Evolutionary conservation across 2,329 filamentous ascomycete species (phyloP).

Genomic region (Penicillium sp.): DNA sequence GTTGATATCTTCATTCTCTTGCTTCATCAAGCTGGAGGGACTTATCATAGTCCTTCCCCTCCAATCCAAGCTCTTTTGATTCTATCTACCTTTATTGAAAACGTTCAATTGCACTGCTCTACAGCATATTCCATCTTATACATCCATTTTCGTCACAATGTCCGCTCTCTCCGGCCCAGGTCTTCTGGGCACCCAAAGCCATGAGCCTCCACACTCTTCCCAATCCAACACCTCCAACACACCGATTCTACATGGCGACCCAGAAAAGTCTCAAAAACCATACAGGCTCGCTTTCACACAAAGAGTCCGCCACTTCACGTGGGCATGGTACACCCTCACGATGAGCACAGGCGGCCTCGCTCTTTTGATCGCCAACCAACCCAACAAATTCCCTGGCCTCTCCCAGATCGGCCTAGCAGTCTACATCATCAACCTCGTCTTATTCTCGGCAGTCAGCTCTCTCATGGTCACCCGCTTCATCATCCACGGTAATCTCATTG

Average conservation of each 20-base stretch:
- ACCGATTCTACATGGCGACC: conserved; percentile 28
- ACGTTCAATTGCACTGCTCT: neutral
- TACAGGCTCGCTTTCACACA: conserved; percentile 26
- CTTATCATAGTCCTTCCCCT: neutral
- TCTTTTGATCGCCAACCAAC: conserved; percentile 63
- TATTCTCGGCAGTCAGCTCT: conserved; percentile 62
- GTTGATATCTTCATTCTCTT: neutral
- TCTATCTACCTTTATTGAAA: neutral
- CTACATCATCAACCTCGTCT: conserved; percentile 68
- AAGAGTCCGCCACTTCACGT: conserved; percentile 60
- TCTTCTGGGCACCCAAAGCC: conserved; percentile 21
- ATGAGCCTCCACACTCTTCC: conserved; percentile 27
- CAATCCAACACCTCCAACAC: conserved; percentile 22
- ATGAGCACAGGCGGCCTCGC: conserved; percentile 76
- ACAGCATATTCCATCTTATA: neutral
- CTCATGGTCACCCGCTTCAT: conserved; percentile 65
- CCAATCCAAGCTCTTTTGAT: neutral
- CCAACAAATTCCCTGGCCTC: conserved; percentile 67
- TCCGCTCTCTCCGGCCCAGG: conserved; percentile 21
- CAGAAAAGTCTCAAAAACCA: conserved; percentile 25
- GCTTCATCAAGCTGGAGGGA: neutral
- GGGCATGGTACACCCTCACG: conserved; percentile 74
- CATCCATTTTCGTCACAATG: neutral
- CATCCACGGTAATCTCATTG: conserved; percentile 58
- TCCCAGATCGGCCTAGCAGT: conserved; percentile 66